Conservation (phyloP, 208 protist genomes). For the Leishmania mexicana region DNA sequence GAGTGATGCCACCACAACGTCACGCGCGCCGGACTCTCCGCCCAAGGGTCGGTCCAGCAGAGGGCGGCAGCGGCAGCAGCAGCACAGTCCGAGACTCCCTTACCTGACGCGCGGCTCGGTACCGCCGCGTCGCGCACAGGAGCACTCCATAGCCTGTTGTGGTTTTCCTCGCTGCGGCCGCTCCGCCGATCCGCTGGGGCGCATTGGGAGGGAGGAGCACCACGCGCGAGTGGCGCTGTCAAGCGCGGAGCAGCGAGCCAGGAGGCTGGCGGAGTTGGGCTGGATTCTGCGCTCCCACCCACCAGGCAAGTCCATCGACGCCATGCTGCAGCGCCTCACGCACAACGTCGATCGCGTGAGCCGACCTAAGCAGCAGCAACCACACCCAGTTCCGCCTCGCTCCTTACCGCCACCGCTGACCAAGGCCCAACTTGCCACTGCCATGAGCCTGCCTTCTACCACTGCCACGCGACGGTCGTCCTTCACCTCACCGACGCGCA, state of each 20-base stretch:
- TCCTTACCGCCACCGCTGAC: constrained; percentile 8
- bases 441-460: neutral
- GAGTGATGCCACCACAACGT: neutral
- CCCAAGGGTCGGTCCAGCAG: neutral
- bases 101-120: neutral
- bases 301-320: neutral
- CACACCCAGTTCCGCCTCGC: neutral
- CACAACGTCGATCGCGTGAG: neutral
- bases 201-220: constrained; percentile 6
- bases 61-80: neutral
- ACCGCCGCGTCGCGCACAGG: neutral
- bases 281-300: constrained; percentile 17
- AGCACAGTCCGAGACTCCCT: neutral
- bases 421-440: neutral
- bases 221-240: neutral
- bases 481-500: neutral
- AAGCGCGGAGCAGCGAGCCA: constrained; percentile 7
- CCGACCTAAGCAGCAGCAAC: neutral
- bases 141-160: neutral
- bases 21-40: neutral
- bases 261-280: constrained; percentile 16
- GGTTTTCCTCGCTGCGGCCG: neutral
- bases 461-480: neutral
- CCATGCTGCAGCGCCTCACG: neutral
- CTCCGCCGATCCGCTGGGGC: neutral